A percentile compares a stretch with the other conserved stretches of the same genome.
phyloP scores from a whole-genome alignment of 108 stramenopile genomes.

The Conticribra guillardii region DNA sequence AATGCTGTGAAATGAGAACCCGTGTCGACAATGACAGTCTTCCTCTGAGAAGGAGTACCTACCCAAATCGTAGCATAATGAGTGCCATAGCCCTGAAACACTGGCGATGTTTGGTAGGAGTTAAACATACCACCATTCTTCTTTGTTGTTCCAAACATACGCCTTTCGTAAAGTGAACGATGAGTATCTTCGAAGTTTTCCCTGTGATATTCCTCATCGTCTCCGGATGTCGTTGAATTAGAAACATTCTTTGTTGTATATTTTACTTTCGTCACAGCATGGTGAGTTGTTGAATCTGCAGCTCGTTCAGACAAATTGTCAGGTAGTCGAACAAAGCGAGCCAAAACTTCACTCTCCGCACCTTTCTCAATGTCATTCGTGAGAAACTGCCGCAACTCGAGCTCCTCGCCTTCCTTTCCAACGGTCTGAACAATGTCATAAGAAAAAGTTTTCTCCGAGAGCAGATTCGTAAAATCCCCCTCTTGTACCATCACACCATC shows the following conservation, averaged over 20 bases:
- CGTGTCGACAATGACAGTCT: conserved; percentile 95
- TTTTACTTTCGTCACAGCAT: too few relatives aligned
- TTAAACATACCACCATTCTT: conserved; percentile 36
- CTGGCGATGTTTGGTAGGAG: conserved; percentile 53
- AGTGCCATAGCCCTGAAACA: conserved; percentile 88
- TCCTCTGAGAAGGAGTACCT: conserved; percentile 91
- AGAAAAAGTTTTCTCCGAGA: background rate
- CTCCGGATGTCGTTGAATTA: too few relatives aligned
- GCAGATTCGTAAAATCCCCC: background rate
- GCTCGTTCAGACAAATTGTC: too few relatives aligned
- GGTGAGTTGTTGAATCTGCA: too few relatives aligned
- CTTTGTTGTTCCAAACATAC: conserved; percentile 6
- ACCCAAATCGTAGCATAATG: conserved; percentile 93
- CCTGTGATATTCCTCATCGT: too few relatives aligned
- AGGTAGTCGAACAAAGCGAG: too few relatives aligned
- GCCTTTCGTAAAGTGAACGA: background rate
- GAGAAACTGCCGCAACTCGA: conserved; percentile 1
- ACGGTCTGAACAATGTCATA: conserved; percentile 3
- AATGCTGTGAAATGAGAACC: conserved; percentile 94
- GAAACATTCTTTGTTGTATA: too few relatives aligned
- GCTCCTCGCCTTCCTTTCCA: background rate
- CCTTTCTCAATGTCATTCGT: background rate
- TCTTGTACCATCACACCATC: conserved; percentile 7
- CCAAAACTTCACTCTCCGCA: conserved; percentile 1
- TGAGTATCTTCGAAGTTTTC: background rate